phyloP scores from a whole-genome alignment of 768 basidiomycete species.

The Sporobolomyces phaffii region DNA sequence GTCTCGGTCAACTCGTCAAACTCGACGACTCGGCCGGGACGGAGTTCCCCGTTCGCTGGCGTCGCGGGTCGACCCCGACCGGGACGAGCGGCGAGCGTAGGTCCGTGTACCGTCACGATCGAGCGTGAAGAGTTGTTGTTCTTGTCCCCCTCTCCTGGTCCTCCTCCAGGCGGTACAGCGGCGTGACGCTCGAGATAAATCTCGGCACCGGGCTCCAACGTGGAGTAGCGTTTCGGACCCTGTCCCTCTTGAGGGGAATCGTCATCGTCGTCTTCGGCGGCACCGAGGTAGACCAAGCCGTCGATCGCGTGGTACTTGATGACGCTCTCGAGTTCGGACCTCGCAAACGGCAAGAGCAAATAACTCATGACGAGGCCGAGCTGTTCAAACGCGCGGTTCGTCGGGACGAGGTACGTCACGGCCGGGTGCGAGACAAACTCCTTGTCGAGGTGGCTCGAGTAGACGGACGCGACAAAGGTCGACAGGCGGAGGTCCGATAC shows the following conservation, averaged over 20 bases:
- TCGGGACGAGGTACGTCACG: slow-evolving; percentile 78
- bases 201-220: slow-evolving; percentile 64
- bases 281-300: slow-evolving; percentile 75
- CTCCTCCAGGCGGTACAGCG: not conserved
- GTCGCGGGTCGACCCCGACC: no score
- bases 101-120: slow-evolving; percentile 32
- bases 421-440: slow-evolving; percentile 58
- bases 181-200: slow-evolving; percentile 53
- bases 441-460: slow-evolving; percentile 76
- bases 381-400: slow-evolving; percentile 78
- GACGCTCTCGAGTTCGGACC: slow-evolving; percentile 71
- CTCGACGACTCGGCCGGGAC: slow-evolving; percentile 43
- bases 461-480: slow-evolving; percentile 80
- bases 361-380: slow-evolving; percentile 85
- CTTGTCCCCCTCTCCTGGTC: not conserved
- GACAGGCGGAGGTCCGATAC: slow-evolving; percentile 70
- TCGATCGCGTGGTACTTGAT: slow-evolving; percentile 80
- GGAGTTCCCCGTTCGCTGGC: slow-evolving; percentile 47
- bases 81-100: slow-evolving; percentile 36
- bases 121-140: no score
- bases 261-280: no score
- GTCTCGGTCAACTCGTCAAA: slow-evolving; percentile 70
- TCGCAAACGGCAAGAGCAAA: slow-evolving; percentile 66
- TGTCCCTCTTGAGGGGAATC: slow-evolving; percentile 42
- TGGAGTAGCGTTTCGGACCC: slow-evolving; percentile 56